Conservation (phyloP, 331 rosid genomes). For the Arachis monticola region DNA sequence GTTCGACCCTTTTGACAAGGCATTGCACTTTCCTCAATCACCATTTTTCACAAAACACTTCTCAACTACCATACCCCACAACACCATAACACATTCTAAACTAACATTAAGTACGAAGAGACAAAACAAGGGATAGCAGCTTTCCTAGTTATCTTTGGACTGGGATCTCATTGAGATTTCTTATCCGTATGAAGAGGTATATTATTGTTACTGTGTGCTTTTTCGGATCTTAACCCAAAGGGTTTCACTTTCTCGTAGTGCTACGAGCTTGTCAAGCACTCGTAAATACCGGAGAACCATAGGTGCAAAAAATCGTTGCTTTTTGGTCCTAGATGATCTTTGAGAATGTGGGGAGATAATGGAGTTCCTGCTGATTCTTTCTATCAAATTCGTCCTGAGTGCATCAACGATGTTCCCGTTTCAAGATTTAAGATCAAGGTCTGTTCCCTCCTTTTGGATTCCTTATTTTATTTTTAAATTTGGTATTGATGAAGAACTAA, state of each 20-base stretch:
- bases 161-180: too few relatives aligned
- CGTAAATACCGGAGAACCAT: too few relatives aligned
- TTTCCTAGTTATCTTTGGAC: too few relatives aligned
- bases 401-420: constrained; percentile 82
- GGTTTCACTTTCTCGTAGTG: too few relatives aligned
- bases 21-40: constrained; percentile 34
- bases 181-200: too few relatives aligned
- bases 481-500: constrained; percentile 10
- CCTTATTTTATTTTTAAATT: background rate
- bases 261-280: too few relatives aligned
- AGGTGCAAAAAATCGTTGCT: constrained; percentile 25
- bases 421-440: constrained; percentile 94
- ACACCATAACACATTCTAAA: background rate
- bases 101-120: background rate
- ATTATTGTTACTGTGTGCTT: too few relatives aligned
- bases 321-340: constrained; percentile 18
- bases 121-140: background rate
- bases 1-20: constrained; percentile 44
- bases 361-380: constrained; percentile 95
- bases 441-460: background rate
- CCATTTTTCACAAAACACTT: background rate
- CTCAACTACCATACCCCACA: background rate
- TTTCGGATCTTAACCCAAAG: too few relatives aligned
- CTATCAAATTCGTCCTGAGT: constrained; percentile 88
- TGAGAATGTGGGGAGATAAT: constrained; percentile 90